phyloP scores from a whole-genome alignment of 2,329 filamentous ascomycete genomes.

The Myriosclerotinia duriaeana region DNA sequence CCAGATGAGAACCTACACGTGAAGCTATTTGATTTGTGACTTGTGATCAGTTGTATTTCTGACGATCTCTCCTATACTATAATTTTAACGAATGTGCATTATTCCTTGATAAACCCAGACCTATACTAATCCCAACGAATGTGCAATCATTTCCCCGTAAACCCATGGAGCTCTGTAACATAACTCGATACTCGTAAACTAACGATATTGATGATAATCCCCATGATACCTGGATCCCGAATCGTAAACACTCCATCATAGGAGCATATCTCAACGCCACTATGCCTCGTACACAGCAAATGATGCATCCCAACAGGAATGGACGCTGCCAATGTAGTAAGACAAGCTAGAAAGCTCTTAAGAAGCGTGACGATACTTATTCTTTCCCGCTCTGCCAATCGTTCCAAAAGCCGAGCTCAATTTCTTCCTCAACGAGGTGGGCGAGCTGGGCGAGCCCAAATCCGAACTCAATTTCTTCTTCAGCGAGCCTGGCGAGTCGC shows the following conservation, averaged over 20 bases:
- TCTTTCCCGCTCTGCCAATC: constrained; percentile 14
- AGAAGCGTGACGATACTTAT: neutral
- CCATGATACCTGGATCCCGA: neutral
- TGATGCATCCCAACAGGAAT: neutral
- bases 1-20: neutral
- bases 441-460: too few species aligned
- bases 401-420: constrained; percentile 21
- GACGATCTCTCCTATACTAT: neutral
- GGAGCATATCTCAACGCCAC: neutral
- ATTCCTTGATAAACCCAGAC: neutral
- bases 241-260: neutral
- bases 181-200: constrained; percentile 9
- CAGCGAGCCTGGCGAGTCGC: constrained; percentile 4
- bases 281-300: neutral
- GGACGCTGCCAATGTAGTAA: neutral
- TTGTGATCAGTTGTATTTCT: constrained; percentile 12
- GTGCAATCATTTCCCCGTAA: neutral
- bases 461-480: constrained; percentile 10
- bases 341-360: neutral
- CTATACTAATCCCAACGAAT: constrained; percentile 13
- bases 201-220: constrained; percentile 6
- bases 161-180: neutral
- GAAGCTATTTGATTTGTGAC: constrained; percentile 13
- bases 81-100: constrained; percentile 12
- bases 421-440: constrained; percentile 12